Base-by-base conservation (phyloP, 257 asterid genomes). In the Solanum peruvianum region DNA sequence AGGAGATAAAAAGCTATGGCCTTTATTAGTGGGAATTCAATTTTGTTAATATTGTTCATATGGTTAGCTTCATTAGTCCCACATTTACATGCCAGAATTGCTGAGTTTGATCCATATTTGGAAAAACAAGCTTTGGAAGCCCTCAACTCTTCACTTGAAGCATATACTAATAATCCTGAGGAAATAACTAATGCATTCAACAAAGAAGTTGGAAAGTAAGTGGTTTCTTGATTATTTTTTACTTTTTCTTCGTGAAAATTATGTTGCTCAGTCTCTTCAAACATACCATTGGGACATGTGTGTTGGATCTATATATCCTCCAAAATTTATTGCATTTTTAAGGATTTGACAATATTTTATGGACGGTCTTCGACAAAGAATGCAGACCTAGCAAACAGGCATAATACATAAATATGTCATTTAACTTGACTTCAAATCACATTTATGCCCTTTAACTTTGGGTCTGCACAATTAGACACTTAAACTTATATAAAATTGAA, bases 201-300 rank as follows among this genome's bases (percentile, higher is more conserved):
- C 9, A 27, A 87, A 52, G 92, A 92, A 90, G 94, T 93, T 83
- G 89, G 87, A 47, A 92, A 88, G 96, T 92, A 85, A 87, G 88
- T 87, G 44, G 25, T 25, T 77, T 77, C 64, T 77, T 76, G 13
- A 41, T 76, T 11, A 5, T 9, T 15, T 20, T 11, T 35, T 14
- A 21, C 5, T 72, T 81, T 64, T 27, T n/a, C 20, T 60, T 49
- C 10, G 31, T 35, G 12, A 6, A 71, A 27, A 35, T 13, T 35
- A 20, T 71, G 44, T 70, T 70, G 16, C 47, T 35, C 47, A 2
- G 80, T 9, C 7, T 5, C 80, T 72, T 72, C 80, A 72, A 35
- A 9, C 80, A 35, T 72, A 10, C 4, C 2, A 4, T 8, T 15
- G 42, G 13, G 23, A 58, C 7, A 5, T 33, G 42, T 31, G 42